phyloP scores from a whole-genome alignment of 441 rosid genomes.

The Pelargonium hybrid region DNA sequence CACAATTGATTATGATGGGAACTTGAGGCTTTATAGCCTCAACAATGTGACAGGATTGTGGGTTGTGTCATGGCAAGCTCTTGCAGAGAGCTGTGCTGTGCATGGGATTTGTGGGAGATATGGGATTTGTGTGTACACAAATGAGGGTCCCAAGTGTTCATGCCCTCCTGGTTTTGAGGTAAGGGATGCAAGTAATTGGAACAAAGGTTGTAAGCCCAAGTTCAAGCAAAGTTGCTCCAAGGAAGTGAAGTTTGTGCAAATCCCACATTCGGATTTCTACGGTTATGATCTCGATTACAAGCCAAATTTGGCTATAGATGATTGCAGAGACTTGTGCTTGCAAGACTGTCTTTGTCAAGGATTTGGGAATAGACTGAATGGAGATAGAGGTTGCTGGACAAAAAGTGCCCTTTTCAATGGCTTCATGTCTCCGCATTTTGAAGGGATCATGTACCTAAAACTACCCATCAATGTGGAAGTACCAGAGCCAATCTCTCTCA shows the following conservation, averaged over 20 bases:
- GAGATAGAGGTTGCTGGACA: constrained; percentile 18
- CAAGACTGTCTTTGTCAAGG: constrained; percentile 31
- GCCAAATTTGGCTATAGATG: constrained; percentile 2
- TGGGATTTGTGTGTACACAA: constrained; percentile 13
- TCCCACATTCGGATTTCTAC: constrained; percentile 27
- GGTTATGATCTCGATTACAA: constrained; percentile 29
- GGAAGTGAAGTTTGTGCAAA: constrained; percentile 20
- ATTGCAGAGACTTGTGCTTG: constrained; percentile 27
- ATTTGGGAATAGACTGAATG: constrained; percentile 26
- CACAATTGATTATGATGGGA: constrained; percentile 38
- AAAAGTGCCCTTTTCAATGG: constrained; percentile 32
- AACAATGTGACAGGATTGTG: constrained; percentile 20
- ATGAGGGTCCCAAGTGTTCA: constrained; percentile 30
- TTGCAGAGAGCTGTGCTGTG: constrained; percentile 10
- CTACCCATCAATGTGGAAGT: constrained; percentile 18
- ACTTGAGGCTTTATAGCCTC: constrained; percentile 40
- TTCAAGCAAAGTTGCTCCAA: constrained; percentile 4
- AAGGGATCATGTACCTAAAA: constrained; percentile 24
- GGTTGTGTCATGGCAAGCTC: constrained; percentile 1
- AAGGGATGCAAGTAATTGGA: constrained; percentile 25
- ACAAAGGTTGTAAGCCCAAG: constrained; percentile 33
- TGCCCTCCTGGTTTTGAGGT: constrained; percentile 36
- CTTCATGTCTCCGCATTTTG: constrained; percentile 21
- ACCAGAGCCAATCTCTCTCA: neutral
- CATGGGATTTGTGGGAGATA: constrained; percentile 27